phyloP scores from a whole-genome alignment of 768 basidiomycete species.

The Gloeostereum incarnatum region DNA sequence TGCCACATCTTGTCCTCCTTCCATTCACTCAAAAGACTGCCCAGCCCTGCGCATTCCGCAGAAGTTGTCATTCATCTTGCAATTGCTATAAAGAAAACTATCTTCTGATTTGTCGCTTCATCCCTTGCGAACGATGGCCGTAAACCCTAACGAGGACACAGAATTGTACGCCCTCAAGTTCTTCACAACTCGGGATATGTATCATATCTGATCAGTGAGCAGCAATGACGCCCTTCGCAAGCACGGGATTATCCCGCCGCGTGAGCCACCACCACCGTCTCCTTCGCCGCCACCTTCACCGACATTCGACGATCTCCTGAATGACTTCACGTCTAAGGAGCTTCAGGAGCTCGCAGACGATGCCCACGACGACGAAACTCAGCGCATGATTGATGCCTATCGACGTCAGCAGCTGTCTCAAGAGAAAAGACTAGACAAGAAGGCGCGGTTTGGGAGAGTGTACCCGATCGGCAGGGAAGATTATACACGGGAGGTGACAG shows the following conservation, averaged over 20 bases:
- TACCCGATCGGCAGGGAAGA: constrained; percentile 89
- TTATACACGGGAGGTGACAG: constrained; percentile 92
- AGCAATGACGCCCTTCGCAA: constrained; percentile 94
- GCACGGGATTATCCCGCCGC: constrained; percentile 82
- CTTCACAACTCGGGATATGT: not conserved
- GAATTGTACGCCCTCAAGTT: constrained; percentile 66
- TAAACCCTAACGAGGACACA: constrained; percentile 87
- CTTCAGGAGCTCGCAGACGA: constrained; percentile 68
- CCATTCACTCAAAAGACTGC: constrained; percentile 1
- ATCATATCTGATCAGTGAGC: constrained; percentile 8
- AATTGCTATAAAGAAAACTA: too few relatives aligned
- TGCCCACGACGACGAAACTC: constrained; percentile 64
- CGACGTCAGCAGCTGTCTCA: constrained; percentile 57
- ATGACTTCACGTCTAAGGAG: constrained; percentile 52
- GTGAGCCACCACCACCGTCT: constrained; percentile 52
- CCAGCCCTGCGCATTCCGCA: too few relatives aligned
- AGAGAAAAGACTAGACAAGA: constrained; percentile 44
- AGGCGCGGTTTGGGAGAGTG: constrained; percentile 72
- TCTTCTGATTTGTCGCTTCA: too few relatives aligned
- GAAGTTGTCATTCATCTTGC: too few relatives aligned
- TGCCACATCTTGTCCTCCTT: not conserved
- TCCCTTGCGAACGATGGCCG: too few relatives aligned
- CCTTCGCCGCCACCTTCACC: constrained; percentile 82
- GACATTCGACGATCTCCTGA: constrained; percentile 56
- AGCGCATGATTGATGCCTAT: constrained; percentile 61